Conservation (phyloP, 2,329 filamentous ascomycete species). For the Venturia carpophila region DNA sequence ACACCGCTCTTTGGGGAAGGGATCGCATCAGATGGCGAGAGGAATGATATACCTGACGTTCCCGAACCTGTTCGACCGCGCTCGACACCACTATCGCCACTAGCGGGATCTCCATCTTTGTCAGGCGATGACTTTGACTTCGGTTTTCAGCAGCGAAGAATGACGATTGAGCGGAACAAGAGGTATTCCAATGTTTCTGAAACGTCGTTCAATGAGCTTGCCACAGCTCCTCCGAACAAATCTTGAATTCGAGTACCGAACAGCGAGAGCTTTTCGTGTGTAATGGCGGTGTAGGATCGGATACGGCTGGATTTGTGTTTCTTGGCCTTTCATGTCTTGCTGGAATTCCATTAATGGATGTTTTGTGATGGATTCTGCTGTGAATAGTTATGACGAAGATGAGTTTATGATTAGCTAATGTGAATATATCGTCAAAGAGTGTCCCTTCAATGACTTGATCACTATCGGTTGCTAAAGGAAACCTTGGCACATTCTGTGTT, state of each 20-base stretch:
- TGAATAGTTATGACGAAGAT: conserved; percentile 7
- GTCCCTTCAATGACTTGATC: background rate
- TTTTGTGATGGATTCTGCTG: conserved; percentile 10
- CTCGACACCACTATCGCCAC: background rate
- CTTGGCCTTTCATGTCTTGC: background rate
- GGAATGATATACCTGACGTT: background rate
- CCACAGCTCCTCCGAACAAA: background rate
- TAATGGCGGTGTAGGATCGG: background rate
- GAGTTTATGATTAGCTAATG: background rate
- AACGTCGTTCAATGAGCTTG: background rate
- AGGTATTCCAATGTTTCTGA: background rate
- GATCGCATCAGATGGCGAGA: background rate
- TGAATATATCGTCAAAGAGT: background rate
- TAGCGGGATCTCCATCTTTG: background rate
- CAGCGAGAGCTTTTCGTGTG: background rate
- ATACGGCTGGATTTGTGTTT: background rate
- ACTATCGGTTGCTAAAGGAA: background rate
- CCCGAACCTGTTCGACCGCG: background rate
- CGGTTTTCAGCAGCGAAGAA: background rate
- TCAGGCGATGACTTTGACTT: conserved; percentile 7
- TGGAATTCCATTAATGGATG: background rate
- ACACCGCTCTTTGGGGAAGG: background rate
- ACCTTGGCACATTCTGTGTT: background rate
- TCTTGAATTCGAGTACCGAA: background rate
- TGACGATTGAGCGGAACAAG: background rate